Percentiles rank a stretch among this genome's conserved stretches.
Evolutionary conservation across 2,329 filamentous ascomycete genomes (phyloP).

Genomic region (Cadophora sp.): DNA sequence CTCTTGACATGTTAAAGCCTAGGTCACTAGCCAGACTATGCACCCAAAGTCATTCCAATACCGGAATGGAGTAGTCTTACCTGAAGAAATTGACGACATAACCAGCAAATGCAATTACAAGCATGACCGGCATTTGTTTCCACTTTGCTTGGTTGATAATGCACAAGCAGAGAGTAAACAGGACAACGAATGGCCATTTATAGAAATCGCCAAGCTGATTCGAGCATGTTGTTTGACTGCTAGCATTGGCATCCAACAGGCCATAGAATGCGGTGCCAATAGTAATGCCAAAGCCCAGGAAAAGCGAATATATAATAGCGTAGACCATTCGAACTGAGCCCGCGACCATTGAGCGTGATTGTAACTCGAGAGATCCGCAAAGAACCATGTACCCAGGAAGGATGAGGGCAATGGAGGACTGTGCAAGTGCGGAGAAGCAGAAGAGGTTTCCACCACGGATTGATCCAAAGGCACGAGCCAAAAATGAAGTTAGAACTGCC

Average conservation of each 20-base stretch:
- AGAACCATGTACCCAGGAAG: conserved; percentile 70
- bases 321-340: conserved; percentile 65
- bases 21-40: background rate
- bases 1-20: background rate
- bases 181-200: conserved; percentile 75
- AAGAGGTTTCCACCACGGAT: conserved; percentile 58
- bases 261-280: conserved; percentile 63
- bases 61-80: background rate
- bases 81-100: conserved; percentile 80
- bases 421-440: conserved; percentile 70
- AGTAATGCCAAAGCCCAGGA: conserved; percentile 63
- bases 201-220: conserved; percentile 57
- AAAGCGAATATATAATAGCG: conserved; percentile 63
- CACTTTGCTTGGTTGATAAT: conserved; percentile 83
- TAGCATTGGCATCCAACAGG: conserved; percentile 55
- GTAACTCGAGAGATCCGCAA: conserved; percentile 61
- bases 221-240: conserved; percentile 53
- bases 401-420: conserved; percentile 70
- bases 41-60: too few relatives aligned
- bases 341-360: conserved; percentile 61
- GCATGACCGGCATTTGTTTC: conserved; percentile 81
- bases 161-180: conserved; percentile 75
- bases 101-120: conserved; percentile 73
- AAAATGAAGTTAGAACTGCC: conserved; percentile 66
- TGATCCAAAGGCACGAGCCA: conserved; percentile 68